Percentiles rank a stretch among this genome's conserved stretches.
These are phyloP conservation scores for Danielia reshetovae DNA, from an alignment of 805 yeast species.

Conservation along the genomic window DNA sequence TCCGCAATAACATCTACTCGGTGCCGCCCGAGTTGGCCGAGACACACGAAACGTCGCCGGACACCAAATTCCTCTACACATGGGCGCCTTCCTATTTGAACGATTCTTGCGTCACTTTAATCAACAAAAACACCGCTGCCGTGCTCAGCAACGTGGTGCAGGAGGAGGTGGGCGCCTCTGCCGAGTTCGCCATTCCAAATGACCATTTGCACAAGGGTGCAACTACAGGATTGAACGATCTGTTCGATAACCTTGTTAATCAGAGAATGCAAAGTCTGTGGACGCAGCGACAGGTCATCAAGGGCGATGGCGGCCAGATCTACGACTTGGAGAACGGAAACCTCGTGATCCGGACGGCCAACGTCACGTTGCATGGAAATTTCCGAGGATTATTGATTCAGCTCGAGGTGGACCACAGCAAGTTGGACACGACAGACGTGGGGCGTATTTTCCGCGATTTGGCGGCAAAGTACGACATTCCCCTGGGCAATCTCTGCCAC, in stretches of 20 bases:
- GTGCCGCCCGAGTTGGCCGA: constrained; percentile 36
- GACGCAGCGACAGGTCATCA: constrained; percentile 62
- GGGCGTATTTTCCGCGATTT: constrained; percentile 23
- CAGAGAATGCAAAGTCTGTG: constrained; percentile 66
- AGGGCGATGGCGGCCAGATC: constrained; percentile 72
- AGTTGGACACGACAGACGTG: constrained; percentile 7
- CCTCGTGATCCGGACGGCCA: constrained; percentile 58
- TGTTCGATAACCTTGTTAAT: constrained; percentile 51
- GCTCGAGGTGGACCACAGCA: constrained; percentile 35
- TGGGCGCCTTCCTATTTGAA: constrained; percentile 47
- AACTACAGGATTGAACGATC: constrained; percentile 52
- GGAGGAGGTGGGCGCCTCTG: constrained; percentile 23
- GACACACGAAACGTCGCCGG: constrained; percentile 26
- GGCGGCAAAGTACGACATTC: constrained; percentile 33
- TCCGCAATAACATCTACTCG: constrained; percentile 57
- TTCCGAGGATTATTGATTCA: constrained; percentile 70
- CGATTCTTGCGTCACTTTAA: constrained; percentile 45
- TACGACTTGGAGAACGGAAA: constrained; percentile 54
- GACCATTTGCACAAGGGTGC: constrained; percentile 47
- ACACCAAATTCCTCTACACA: constrained; percentile 47
- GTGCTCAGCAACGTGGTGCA: constrained; percentile 32
- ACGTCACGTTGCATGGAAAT: constrained; percentile 68
- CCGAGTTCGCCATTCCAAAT: constrained; percentile 28
- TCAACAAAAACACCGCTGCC: constrained; percentile 39
- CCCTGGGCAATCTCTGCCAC: constrained; percentile 34